phyloP scores from a whole-genome alignment of 2,329 filamentous ascomycete species.

The Claviceps sp. region DNA sequence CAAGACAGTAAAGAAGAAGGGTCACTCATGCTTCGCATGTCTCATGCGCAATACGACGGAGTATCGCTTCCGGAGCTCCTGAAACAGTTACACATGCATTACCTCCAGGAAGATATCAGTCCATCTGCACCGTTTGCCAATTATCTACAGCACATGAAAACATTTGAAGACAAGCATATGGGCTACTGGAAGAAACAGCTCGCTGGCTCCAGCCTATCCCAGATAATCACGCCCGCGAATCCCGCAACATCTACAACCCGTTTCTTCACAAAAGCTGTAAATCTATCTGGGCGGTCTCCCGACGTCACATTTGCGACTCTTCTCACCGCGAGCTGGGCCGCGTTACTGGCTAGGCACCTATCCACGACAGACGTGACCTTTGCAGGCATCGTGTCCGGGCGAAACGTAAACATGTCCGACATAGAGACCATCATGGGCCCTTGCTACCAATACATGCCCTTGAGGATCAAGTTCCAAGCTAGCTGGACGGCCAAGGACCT shows the following conservation, averaged over 20 bases:
- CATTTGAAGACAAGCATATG: constrained; percentile 26
- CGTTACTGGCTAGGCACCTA: constrained; percentile 12
- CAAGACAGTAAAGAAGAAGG: not conserved
- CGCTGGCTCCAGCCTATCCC: constrained; percentile 36
- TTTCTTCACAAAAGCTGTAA: constrained; percentile 15
- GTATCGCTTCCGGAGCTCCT: constrained; percentile 29
- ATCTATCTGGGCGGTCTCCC: constrained; percentile 11
- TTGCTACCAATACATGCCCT: constrained; percentile 17
- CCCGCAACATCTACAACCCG: constrained; percentile 8
- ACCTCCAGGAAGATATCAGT: constrained; percentile 15
- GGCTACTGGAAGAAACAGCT: constrained; percentile 50
- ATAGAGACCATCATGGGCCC: constrained; percentile 15
- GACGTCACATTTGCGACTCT: constrained; percentile 15
- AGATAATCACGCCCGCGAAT: constrained; percentile 8
- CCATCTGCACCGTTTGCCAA: constrained; percentile 28
- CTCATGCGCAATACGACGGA: not conserved
- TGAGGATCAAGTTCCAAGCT: constrained; percentile 13
- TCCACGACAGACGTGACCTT: constrained; percentile 13
- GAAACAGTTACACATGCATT: constrained; percentile 42
- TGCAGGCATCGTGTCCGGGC: constrained; percentile 15
- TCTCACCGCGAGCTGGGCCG: constrained; percentile 16
- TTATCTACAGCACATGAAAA: constrained; percentile 31
- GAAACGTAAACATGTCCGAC: constrained; percentile 11
- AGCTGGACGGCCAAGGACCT: constrained; percentile 12
- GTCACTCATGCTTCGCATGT: constrained; percentile 17